Evolutionary conservation across 2,329 filamentous ascomycete genomes (phyloP).

Genomic region (Penicillium griseofulvum): DNA sequence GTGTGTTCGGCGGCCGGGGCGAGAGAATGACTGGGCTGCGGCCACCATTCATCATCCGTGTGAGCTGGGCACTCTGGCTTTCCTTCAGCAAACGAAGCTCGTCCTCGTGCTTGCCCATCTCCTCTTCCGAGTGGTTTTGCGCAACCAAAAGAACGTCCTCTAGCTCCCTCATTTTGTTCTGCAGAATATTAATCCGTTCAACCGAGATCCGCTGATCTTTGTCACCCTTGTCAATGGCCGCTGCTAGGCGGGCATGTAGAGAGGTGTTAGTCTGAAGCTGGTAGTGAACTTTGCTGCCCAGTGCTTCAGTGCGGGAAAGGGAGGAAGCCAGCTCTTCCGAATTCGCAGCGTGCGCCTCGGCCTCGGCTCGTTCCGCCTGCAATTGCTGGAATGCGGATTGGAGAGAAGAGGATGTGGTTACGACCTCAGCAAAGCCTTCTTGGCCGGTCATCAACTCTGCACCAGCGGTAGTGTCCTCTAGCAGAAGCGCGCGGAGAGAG

Average conservation of each 20-base stretch:
- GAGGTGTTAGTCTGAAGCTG: conserved; percentile 76
- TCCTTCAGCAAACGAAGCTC: conserved; percentile 75
- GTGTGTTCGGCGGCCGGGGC: conserved; percentile 61
- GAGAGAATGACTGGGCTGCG: conserved; percentile 49
- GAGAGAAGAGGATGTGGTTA: conserved; percentile 68
- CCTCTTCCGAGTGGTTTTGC: conserved; percentile 83
- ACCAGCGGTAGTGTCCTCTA: conserved; percentile 76
- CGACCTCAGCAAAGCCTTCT: conserved; percentile 44
- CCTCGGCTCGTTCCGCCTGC: conserved; percentile 64
- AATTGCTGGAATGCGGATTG: conserved; percentile 72
- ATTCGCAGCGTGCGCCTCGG: conserved; percentile 67
- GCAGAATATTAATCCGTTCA: conserved; percentile 77
- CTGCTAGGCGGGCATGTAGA: conserved; percentile 71
- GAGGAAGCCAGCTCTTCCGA: conserved; percentile 70
- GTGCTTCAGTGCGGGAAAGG: conserved; percentile 72
- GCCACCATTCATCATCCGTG: conserved; percentile 62
- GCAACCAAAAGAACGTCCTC: conserved; percentile 82
- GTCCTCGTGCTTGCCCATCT: conserved; percentile 78
- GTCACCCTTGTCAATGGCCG: conserved; percentile 80
- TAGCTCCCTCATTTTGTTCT: conserved; percentile 72
- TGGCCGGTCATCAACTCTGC: conserved; percentile 53
- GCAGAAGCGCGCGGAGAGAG: conserved; percentile 73
- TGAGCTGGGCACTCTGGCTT: conserved; percentile 72
- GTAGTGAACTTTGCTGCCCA: conserved; percentile 73
- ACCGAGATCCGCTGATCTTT: conserved; percentile 77